Percentiles rank a stretch among this genome's conserved stretches.
Conservation (phyloP, 345 rosid species). For the Eucalyptus erythrocorys region DNA sequence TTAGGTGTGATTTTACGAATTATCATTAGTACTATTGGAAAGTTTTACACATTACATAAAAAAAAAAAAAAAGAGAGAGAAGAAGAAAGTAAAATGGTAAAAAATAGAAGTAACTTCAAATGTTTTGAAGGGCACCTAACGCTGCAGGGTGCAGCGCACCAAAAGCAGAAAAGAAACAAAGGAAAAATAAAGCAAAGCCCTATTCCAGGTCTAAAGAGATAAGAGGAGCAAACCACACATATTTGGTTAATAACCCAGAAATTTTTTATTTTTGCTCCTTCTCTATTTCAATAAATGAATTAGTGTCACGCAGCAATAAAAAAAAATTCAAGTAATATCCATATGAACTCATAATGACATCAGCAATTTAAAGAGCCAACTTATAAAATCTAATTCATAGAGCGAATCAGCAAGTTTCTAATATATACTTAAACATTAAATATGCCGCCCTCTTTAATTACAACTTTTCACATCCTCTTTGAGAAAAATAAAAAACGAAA, state of each 20-base stretch:
- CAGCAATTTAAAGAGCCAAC: too few relatives aligned
- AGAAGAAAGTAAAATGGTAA: background rate
- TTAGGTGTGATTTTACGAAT: background rate
- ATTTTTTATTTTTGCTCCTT: background rate
- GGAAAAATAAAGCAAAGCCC: background rate
- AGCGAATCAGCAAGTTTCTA: background rate
- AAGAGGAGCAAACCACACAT: background rate
- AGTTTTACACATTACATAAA: background rate
- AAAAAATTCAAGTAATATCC: background rate
- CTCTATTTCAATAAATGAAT: too few relatives aligned
- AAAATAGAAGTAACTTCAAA: background rate
- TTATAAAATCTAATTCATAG: too few relatives aligned
- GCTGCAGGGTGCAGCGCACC: background rate
- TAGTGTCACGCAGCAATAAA: background rate
- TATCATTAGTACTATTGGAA: background rate
- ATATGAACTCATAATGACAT: background rate
- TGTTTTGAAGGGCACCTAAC: background rate
- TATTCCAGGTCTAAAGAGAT: background rate
- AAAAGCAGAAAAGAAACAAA: background rate
- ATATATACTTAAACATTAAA: background rate
- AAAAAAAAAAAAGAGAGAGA: too few relatives aligned
- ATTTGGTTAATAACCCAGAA: background rate
- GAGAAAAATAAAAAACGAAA: too few relatives aligned
- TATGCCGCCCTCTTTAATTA: background rate
- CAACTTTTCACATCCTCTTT: background rate